Conservation (phyloP, 257 asterid genomes). For the Schizonepeta tenuifolia region DNA sequence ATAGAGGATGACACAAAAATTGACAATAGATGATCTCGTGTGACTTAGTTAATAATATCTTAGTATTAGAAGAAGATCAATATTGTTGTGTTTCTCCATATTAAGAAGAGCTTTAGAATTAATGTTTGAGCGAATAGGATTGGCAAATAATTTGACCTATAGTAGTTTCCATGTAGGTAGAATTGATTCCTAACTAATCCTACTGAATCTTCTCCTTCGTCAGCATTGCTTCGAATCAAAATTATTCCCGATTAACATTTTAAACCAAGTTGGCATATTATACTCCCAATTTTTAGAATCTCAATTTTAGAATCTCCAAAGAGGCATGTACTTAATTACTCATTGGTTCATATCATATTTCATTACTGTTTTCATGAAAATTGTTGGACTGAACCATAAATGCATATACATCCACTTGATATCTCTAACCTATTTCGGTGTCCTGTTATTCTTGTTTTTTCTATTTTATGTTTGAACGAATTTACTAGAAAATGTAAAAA, state of each 20-base stretch:
- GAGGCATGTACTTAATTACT: background rate
- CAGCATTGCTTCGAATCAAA: slow-evolving; percentile 37
- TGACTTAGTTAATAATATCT: too few species aligned
- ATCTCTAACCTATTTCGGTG: too few species aligned
- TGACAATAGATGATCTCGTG: too few species aligned
- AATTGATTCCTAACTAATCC: slow-evolving; percentile 46
- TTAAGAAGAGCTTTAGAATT: background rate
- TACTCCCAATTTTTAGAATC: background rate
- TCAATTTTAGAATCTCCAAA: background rate
- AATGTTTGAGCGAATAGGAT: background rate
- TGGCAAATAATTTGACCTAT: slow-evolving; percentile 13
- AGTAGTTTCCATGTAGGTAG: slow-evolving; percentile 16
- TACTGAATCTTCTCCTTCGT: slow-evolving; percentile 27
- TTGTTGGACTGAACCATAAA: background rate
- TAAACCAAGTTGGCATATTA: background rate
- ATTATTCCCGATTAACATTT: slow-evolving; percentile 26
- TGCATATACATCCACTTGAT: too few species aligned
- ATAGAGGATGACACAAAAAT: too few species aligned
- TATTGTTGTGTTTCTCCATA: background rate
- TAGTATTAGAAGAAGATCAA: background rate
- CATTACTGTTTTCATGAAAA: background rate
- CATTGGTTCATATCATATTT: background rate
- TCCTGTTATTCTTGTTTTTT: too few species aligned
- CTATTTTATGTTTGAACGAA: too few species aligned
- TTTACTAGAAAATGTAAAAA: too few species aligned